Evolutionary conservation across 2,329 filamentous ascomycete genomes (phyloP), one percentile per base, ranked within the genome.

Genomic region (Colletotrichum viniferum): DNA sequence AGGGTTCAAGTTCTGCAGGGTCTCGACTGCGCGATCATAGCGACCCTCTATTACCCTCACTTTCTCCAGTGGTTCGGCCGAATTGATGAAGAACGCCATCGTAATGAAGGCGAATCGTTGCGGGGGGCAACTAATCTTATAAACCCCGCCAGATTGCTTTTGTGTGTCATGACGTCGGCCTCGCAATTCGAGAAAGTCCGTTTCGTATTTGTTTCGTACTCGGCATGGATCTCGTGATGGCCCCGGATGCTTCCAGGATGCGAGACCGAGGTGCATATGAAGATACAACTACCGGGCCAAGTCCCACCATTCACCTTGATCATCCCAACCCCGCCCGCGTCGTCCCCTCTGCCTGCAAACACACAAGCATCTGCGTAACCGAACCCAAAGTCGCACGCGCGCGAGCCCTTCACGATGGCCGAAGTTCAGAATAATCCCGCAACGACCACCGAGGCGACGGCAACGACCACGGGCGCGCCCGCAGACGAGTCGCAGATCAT

Each of bases 161-260:
- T 62, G 10, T 36, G 28, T 2, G 2, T 36, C 30, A 56, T 62
- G 69, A 56, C 62, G 62, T 72, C 62, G 26, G 28, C 4, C 56
- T 14, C 26, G 55, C n/a, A 26, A 36, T 38, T 34, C 21, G 3
- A 38, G 32, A n/a, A 21, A 16, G n/a, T 34, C 18, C n/a, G 69
- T 73, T 76, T 76, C 58, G 69, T 58, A 73, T 48, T 64, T 63
- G 36, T 60, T 69, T 76, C 73, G 73, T 73, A 73, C 73, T 73
- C 73, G 73, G 73, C 58, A 68, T 43, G 28, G 60, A 64, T 60
- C 69, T 43, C 36, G 56, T 34, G 36, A 34, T 60, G 66, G 66
- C 38, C 48, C 71, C 26, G 67, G 56, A 60, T 30, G 56, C 43
- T 30, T 52, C 60, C 36, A 21, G 24, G 14, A 36, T 48, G 32